phyloP scores from a whole-genome alignment of 495 filamentous ascomycete genomes.

The Bathelium albidoporum region DNA sequence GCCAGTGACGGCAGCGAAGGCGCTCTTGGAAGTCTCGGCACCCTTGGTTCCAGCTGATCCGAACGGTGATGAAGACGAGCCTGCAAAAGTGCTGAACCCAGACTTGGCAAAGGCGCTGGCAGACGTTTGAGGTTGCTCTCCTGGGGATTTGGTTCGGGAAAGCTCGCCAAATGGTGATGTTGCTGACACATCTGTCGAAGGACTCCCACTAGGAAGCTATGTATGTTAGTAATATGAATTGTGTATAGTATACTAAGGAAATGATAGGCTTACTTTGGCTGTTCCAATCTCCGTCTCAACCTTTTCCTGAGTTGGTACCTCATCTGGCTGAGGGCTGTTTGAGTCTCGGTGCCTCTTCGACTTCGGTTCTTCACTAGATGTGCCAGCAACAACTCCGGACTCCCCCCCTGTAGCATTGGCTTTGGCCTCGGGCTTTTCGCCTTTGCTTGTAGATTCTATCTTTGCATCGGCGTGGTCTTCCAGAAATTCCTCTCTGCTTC shows the following conservation, averaged over 20 bases:
- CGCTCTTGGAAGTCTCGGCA: slow-evolving; percentile 21
- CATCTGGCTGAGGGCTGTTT: slow-evolving; percentile 10
- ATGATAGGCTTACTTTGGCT: not conserved
- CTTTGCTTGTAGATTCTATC: not conserved
- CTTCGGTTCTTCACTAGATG: slow-evolving; percentile 15
- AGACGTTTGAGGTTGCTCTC: slow-evolving; percentile 29
- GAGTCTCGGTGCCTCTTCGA: slow-evolving; percentile 23
- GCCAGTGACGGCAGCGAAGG: slow-evolving; percentile 17
- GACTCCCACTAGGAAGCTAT: slow-evolving; percentile 37
- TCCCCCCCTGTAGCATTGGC: not conserved
- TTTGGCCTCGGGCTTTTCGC: not conserved
- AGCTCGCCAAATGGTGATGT: slow-evolving; percentile 25
- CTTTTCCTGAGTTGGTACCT: slow-evolving; percentile 13
- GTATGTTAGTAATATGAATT: not conserved
- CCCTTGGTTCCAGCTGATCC: slow-evolving; percentile 36
- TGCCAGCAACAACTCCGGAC: not conserved
- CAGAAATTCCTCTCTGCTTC: slow-evolving; percentile 17
- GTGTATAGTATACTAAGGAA: not conserved
- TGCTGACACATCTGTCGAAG: slow-evolving; percentile 39
- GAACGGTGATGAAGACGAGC: slow-evolving; percentile 43
- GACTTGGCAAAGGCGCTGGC: slow-evolving; percentile 46
- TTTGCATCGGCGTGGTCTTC: slow-evolving; percentile 7
- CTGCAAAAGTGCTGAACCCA: slow-evolving; percentile 40
- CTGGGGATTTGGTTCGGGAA: slow-evolving; percentile 17
- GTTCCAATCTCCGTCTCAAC: not conserved